Percentiles rank a stretch among this genome's conserved stretches.
Conservation (phyloP, 805 yeast species). For the Kuraishia hungarica region DNA sequence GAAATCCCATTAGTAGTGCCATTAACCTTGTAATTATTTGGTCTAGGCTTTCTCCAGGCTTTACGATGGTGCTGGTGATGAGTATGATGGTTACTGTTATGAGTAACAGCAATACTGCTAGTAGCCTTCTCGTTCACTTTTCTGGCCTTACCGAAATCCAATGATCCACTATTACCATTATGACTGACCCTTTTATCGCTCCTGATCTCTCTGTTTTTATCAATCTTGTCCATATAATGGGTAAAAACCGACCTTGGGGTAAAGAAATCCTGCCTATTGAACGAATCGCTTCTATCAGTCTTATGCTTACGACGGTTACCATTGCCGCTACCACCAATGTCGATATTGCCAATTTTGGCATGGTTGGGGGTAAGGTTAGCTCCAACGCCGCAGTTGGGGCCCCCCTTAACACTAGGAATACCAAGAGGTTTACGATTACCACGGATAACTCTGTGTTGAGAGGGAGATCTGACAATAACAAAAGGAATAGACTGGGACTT, state of each 20-base stretch:
- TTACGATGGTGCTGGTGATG: slow-evolving; percentile 11
- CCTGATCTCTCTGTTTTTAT: slow-evolving; percentile 22
- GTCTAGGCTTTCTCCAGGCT: slow-evolving; percentile 1
- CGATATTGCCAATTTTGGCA: slow-evolving; percentile 1
- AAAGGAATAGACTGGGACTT: slow-evolving; percentile 8
- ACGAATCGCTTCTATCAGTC: slow-evolving; percentile 17
- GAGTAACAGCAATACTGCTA: not conserved
- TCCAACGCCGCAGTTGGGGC: not conserved
- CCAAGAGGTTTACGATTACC: slow-evolving; percentile 53
- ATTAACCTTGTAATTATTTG: not conserved
- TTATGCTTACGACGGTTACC: slow-evolving; percentile 13
- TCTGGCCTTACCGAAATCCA: slow-evolving; percentile 5
- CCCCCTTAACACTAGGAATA: slow-evolving; percentile 48
- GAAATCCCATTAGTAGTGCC: not conserved
- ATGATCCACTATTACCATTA: slow-evolving; percentile 14
- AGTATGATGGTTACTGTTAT: slow-evolving; percentile 6
- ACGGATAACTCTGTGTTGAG: slow-evolving; percentile 17
- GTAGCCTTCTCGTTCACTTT: slow-evolving; percentile 4
- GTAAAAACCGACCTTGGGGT: slow-evolving; percentile 71
- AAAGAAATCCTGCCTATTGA: slow-evolving; percentile 63
- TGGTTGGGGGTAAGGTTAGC: slow-evolving; percentile 7
- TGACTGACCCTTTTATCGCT: slow-evolving; percentile 15
- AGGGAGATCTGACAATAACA: slow-evolving; percentile 5
- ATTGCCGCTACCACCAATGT: slow-evolving; percentile 4
- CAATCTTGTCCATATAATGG: slow-evolving; percentile 62